phyloP scores from a whole-genome alignment of 352 stramenopile species.

The Phytopythium kandeliae region DNA sequence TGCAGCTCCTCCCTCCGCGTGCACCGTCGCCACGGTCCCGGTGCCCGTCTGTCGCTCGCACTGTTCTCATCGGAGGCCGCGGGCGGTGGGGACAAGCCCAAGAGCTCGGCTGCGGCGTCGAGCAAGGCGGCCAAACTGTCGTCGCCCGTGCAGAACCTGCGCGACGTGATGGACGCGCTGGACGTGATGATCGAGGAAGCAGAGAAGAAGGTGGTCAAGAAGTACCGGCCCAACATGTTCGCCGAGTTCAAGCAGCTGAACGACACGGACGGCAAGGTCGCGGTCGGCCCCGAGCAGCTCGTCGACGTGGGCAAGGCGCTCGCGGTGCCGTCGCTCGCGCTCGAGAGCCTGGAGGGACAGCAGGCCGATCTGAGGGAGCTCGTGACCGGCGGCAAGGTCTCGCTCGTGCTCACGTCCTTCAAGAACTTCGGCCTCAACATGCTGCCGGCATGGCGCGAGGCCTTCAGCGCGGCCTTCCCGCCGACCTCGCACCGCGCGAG shows the following conservation, averaged over 20 bases:
- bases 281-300: slow-evolving; percentile 43
- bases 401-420: slow-evolving; percentile 77
- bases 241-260: slow-evolving; percentile 88
- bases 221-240: slow-evolving; percentile 86
- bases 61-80: background rate
- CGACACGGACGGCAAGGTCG: slow-evolving; percentile 78
- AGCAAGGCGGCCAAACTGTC: slow-evolving; percentile 5
- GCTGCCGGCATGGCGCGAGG: slow-evolving; percentile 68
- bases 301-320: slow-evolving; percentile 52
- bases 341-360: slow-evolving; percentile 42
- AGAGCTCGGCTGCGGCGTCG: background rate
- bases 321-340: slow-evolving; percentile 45
- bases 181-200: slow-evolving; percentile 82
- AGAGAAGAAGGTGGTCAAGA: slow-evolving; percentile 80
- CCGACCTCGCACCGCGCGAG: slow-evolving; percentile 9
- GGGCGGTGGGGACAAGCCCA: background rate
- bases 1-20: slow-evolving; percentile 14
- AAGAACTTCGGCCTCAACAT: slow-evolving; percentile 85
- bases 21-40: slow-evolving; percentile 1
- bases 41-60: slow-evolving; percentile 5
- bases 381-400: slow-evolving; percentile 42
- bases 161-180: slow-evolving; percentile 65
- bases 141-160: slow-evolving; percentile 67
- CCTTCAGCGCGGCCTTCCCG: slow-evolving; percentile 46
- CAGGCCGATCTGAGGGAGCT: slow-evolving; percentile 47